Evolutionary conservation across 2,329 filamentous ascomycete genomes (phyloP), one percentile per base, ranked within the genome.

Genomic region (Didymella lethalis): DNA sequence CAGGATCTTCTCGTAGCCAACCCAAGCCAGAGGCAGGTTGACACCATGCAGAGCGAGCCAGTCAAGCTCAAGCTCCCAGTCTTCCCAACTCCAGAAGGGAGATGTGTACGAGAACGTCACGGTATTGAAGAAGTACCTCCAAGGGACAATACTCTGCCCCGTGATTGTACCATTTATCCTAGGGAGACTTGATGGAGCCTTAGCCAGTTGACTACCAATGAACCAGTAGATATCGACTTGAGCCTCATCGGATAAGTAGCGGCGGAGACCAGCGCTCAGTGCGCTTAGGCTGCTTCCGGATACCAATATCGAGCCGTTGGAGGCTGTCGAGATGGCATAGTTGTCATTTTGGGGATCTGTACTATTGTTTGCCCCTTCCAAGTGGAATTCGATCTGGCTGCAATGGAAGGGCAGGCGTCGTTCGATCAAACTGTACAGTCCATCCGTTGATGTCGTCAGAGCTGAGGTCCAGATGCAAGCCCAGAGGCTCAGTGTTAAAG

Each of bases 21-120:
- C 38, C 38, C 38, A 41, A 11, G 38, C 79, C 4, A 82, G 85
- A 69, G 58, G 85, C 84, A 41, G 38, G 7, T 41, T 41, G 47
- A 84, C 71, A 34, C 82, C 82, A n/a, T 79, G 78, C 3, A 84
- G 75, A 6, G 82, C 82, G 54, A 84, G 74, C 82, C 83, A 85
- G 66, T 84, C 83, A 5, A 85, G 77, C 59, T 84, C 74, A 2
- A 78, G 69, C 66, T 85, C 82, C 82, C 83, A 85, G 45, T 85
- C 83, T 36, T 80, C 72, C 82, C 82, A 85, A n/a, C 70, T 72
- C 81, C 81, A 85, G 67, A 83, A 84, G 0, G 81, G 77, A 4
- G 77, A 71, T 3, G 38, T 41, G 14, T 41, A 41, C 38, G 38
- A 83, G 64, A 83, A 84, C 0, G 82, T 84, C 1, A 85, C 82